Evolutionary conservation across 163 green algal species (phyloP).

Genomic region (Volvox carteri): DNA sequence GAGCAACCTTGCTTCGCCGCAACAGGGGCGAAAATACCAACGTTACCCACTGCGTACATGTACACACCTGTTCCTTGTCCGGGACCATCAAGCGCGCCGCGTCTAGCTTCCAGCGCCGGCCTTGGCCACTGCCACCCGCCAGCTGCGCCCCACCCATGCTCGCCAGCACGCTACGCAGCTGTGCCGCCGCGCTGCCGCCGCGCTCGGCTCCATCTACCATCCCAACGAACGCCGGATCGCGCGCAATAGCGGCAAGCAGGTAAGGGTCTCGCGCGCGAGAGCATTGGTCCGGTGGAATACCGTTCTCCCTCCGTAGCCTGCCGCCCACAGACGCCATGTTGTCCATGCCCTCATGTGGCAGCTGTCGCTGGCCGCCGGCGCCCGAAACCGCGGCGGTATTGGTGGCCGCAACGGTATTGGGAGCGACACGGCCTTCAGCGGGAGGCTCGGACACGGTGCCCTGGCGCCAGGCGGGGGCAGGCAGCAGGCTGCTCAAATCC

Average conservation of each 20-base stretch:
- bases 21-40: too few species aligned
- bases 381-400: neutral
- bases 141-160: neutral
- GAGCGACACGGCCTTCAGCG: neutral
- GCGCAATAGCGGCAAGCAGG: neutral
- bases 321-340: neutral
- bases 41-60: too few species aligned
- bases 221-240: neutral
- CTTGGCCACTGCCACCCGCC: neutral
- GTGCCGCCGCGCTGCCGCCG: neutral
- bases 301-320: neutral
- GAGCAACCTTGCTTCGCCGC: too few species aligned
- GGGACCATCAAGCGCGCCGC: conserved; percentile 10
- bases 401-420: neutral
- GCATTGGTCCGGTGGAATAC: neutral
- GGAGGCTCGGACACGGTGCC: neutral
- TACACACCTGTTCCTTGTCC: conserved; percentile 26
- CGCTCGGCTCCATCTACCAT: neutral
- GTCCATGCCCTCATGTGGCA: neutral
- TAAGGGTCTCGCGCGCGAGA: neutral
- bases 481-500: conserved; percentile 41
- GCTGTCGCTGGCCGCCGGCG: neutral
- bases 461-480: conserved; percentile 32
- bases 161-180: neutral
- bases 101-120: conserved; percentile 4